phyloP scores from a whole-genome alignment of 2,329 filamentous ascomycete species.

The Verticillium alfalfae region DNA sequence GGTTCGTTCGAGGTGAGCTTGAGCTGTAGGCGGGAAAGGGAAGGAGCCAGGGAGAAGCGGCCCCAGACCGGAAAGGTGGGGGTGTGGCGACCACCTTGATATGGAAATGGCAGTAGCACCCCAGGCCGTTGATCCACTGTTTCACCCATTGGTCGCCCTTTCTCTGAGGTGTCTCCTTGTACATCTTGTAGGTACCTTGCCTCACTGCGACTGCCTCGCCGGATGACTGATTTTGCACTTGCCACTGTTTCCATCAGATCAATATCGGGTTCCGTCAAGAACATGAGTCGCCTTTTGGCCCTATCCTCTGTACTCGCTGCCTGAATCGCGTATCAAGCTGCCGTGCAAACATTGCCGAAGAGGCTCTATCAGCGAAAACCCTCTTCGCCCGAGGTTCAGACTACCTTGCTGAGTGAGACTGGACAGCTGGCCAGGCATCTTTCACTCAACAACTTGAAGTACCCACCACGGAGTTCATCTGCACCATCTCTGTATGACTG shows the following conservation, averaged over 20 bases:
- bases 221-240: neutral
- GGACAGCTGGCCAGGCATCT: neutral
- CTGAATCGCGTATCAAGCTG: neutral
- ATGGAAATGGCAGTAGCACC: neutral
- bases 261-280: neutral
- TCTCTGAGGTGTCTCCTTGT: too few species aligned
- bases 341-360: neutral
- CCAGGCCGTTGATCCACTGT: neutral
- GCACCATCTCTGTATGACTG: neutral
- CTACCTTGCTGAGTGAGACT: neutral
- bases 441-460: neutral
- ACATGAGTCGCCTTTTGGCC: neutral
- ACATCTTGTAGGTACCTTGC: neutral
- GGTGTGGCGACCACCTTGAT: neutral
- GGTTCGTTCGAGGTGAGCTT: neutral
- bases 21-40: conserved; percentile 10
- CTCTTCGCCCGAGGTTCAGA: neutral
- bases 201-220: neutral
- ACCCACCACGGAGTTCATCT: neutral
- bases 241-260: neutral
- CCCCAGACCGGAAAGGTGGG: neutral
- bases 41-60: neutral
- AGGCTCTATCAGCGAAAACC: neutral
- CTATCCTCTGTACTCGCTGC: neutral
- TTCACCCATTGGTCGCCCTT: neutral